Base-by-base conservation (phyloP, 176 grass and related monocot species). In the Bonia amplexicaulis region DNA sequence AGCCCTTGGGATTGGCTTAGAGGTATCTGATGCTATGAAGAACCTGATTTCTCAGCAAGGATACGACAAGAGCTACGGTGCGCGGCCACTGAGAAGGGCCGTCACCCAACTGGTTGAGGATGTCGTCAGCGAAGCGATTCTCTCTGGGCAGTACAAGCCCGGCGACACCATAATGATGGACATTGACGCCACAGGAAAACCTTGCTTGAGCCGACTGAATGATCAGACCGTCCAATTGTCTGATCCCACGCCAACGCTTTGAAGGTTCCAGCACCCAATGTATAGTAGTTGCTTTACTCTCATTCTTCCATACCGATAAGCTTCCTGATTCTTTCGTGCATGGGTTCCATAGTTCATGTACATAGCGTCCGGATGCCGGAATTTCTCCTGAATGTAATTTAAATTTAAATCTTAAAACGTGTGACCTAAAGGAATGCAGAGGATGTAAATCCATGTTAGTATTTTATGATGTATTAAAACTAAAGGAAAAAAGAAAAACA, bases 111-210 rank as follows among this genome's bases (percentile, higher is more conserved):
- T 96, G 12, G 84, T 99, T 47, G 97, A 99, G 77, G 97, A 94
- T 90, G 89, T 90, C 6, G 66, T 96, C 54, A 99, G 93, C 62
- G 93, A 94, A 89, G 91, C 88, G 48, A 94, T 99, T 87, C 97
- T 99, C 63, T 85, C 87, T 64, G 93, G 93, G 66, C 85, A 89
- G 49, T 99, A 65, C 69, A 92, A 92, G 70, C 78, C 89, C 29
- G 93, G 92, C 6, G 97, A 96, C 55, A 92, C 93, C 33, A 81
- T 99, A 89, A 77, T 88, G 81, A 89, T 99, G 55, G 97, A 94
- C 57, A 79, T 85, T 23, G 88, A 99, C 72, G 88, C 71, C 27
- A 85, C 88, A 20, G 97, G 93, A 10, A 99, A 92, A 70, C 90
- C 97, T 76, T 89, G 86, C 66, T 88, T 95, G 83, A 85, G 70